Evolutionary conservation across 2,329 filamentous ascomycete genomes (phyloP).

Genomic region (Ceratocystis diversiconidia): DNA sequence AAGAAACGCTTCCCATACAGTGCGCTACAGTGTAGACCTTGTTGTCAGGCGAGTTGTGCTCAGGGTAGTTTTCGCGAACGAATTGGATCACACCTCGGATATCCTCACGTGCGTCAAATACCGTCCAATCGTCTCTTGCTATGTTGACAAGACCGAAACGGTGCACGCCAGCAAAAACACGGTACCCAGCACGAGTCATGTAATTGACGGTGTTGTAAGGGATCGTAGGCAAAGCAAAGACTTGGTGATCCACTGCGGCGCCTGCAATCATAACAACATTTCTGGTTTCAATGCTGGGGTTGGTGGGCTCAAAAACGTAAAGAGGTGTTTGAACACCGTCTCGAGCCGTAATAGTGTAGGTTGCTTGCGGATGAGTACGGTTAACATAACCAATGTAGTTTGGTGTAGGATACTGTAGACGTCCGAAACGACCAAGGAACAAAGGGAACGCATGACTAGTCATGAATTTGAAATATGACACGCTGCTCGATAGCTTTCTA

Average conservation of each 20-base stretch:
- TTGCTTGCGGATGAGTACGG: constrained; percentile 31
- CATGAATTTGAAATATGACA: constrained; percentile 37
- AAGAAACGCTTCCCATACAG: constrained; percentile 49
- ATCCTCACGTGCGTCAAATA: constrained; percentile 45
- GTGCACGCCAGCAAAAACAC: constrained; percentile 43
- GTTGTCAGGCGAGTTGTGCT: constrained; percentile 20
- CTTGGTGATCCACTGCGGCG: constrained; percentile 48
- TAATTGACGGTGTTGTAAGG: constrained; percentile 50
- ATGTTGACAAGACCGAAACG: constrained; percentile 41
- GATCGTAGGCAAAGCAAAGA: constrained; percentile 48
- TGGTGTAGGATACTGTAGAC: constrained; percentile 40
- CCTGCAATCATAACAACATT: constrained; percentile 49
- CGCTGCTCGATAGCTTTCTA: constrained; percentile 31
- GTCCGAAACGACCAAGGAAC: constrained; percentile 40
- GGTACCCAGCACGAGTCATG: constrained; percentile 45
- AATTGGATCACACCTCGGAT: constrained; percentile 40
- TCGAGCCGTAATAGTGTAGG: constrained; percentile 33
- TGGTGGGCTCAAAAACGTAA: constrained; percentile 42
- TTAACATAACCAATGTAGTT: constrained; percentile 39
- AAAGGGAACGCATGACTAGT: constrained; percentile 40
- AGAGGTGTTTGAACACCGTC: constrained; percentile 41
- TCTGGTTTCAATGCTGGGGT: constrained; percentile 27
- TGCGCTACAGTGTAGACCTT: constrained; percentile 45
- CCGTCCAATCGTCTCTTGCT: constrained; percentile 41
- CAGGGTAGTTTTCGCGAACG: constrained; percentile 31